Evolutionary conservation across 441 rosid genomes (phyloP).

Genomic region (Breynia disticha): DNA sequence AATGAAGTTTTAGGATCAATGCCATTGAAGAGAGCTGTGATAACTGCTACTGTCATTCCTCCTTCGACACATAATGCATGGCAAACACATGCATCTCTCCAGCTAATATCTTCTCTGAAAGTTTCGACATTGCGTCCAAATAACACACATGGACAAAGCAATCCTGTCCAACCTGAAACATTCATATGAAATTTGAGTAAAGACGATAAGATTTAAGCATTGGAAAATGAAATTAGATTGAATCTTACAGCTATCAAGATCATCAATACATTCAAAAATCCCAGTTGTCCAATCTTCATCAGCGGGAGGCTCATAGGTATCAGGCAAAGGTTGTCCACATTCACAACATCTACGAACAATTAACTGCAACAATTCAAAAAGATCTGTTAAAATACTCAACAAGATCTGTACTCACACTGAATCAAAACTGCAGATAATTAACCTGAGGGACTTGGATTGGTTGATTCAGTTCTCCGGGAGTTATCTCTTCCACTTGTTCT

Average conservation of each 20-base stretch:
- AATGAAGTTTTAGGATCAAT: slow-evolving; percentile 69
- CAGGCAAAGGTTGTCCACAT: slow-evolving; percentile 81
- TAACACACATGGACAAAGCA: slow-evolving; percentile 77
- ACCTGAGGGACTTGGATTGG: slow-evolving; percentile 92
- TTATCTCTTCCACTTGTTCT: slow-evolving; percentile 66
- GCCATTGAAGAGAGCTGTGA: slow-evolving; percentile 54
- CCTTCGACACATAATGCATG: slow-evolving; percentile 90
- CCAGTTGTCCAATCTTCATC: slow-evolving; percentile 96
- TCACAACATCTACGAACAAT: slow-evolving; percentile 56
- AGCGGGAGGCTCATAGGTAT: slow-evolving; percentile 73
- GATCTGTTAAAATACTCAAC: too few species aligned
- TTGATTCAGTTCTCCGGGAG: slow-evolving; percentile 90
- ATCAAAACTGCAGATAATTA: background rate
- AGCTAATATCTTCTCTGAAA: slow-evolving; percentile 62
- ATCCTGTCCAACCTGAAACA: slow-evolving; percentile 58
- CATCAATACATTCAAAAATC: slow-evolving; percentile 69
- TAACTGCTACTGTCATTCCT: slow-evolving; percentile 61
- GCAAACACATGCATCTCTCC: slow-evolving; percentile 71
- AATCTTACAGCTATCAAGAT: slow-evolving; percentile 79
- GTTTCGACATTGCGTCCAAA: slow-evolving; percentile 78
- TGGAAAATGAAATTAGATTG: too few species aligned
- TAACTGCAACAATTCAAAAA: slow-evolving; percentile 33
- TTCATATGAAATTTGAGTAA: background rate
- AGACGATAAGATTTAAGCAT: background rate
- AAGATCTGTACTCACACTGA: background rate